Evolutionary conservation across 2,329 filamentous ascomycete species (phyloP).

Genomic region (Penicillium capsulatum): DNA sequence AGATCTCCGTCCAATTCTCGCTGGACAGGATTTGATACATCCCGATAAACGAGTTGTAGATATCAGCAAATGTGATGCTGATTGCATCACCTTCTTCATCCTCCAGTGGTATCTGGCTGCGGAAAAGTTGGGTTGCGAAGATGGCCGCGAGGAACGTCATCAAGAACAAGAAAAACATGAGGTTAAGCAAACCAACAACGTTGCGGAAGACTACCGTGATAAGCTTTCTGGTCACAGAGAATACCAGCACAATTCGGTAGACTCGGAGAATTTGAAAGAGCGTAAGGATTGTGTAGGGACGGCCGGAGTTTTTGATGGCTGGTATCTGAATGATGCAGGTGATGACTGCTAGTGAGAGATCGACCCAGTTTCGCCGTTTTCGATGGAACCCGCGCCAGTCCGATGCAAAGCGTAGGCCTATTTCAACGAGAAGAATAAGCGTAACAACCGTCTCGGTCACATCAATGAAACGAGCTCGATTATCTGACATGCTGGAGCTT

Average conservation of each 20-base stretch:
- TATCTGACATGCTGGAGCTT: slow-evolving; percentile 67
- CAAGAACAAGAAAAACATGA: slow-evolving; percentile 94
- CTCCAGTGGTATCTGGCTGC: slow-evolving; percentile 70
- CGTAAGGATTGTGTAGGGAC: slow-evolving; percentile 79
- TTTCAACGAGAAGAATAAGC: slow-evolving; percentile 73
- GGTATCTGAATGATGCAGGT: slow-evolving; percentile 85
- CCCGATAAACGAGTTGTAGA: slow-evolving; percentile 92
- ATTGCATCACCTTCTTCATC: slow-evolving; percentile 61
- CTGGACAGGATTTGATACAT: slow-evolving; percentile 98
- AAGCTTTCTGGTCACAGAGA: slow-evolving; percentile 80
- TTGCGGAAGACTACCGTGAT: slow-evolving; percentile 87
- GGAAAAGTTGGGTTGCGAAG: slow-evolving; percentile 87
- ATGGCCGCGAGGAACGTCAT: slow-evolving; percentile 93
- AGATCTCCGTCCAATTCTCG: slow-evolving; percentile 87
- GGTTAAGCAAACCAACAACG: slow-evolving; percentile 82
- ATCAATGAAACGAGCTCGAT: slow-evolving; percentile 62
- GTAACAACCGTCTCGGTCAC: slow-evolving; percentile 72
- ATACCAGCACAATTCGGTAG: slow-evolving; percentile 85
- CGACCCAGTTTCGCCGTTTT: slow-evolving; percentile 70
- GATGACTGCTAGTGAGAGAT: slow-evolving; percentile 72
- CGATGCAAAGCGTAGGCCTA: slow-evolving; percentile 68
- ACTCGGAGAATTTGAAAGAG: slow-evolving; percentile 89
- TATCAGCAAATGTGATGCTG: slow-evolving; percentile 75
- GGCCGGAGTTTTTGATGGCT: slow-evolving; percentile 65
- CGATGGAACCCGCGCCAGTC: slow-evolving; percentile 79